A percentile compares a stretch with the other conserved stretches of the same genome.
Conservation (phyloP, 78 protist genomes). For the Capsaspora owczarzaki region DNA sequence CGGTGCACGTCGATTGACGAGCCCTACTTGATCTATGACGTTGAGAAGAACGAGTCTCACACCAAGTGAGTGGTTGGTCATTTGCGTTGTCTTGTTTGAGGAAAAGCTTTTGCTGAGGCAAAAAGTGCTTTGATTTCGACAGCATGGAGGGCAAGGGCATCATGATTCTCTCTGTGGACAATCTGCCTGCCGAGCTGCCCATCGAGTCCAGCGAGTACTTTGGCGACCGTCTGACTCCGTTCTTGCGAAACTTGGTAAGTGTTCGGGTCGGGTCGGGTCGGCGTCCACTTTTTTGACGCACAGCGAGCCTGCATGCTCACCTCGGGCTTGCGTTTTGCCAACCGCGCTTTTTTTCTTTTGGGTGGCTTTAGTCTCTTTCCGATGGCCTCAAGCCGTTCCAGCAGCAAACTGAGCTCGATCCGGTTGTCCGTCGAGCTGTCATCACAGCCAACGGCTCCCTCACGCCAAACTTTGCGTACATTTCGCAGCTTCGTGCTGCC, state of each 20-base stretch:
- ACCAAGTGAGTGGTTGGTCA: conserved; percentile 28
- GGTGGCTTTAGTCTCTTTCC: background rate
- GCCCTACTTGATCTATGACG: conserved; percentile 73
- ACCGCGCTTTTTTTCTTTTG: too few relatives aligned
- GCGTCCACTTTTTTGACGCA: too few relatives aligned
- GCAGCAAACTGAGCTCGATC: background rate
- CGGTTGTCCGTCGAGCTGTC: background rate
- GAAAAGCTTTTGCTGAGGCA: background rate
- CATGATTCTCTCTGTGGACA: conserved; percentile 66
- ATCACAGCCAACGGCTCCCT: conserved; percentile 32
- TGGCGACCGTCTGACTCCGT: conserved; percentile 52
- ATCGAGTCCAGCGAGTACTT: conserved; percentile 72
- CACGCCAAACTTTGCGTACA: conserved; percentile 38
- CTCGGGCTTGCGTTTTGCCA: too few relatives aligned
- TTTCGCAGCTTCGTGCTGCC: conserved; percentile 17
- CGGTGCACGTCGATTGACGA: conserved; percentile 70
- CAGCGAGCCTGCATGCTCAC: too few relatives aligned
- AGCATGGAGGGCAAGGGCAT: conserved; percentile 50
- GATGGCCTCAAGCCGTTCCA: background rate
- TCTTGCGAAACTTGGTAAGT: conserved; percentile 24
- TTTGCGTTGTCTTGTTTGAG: background rate
- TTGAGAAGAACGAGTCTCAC: conserved; percentile 37
- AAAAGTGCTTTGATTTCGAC: background rate
- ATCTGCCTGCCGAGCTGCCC: conserved; percentile 88
- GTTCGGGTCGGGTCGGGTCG: too few relatives aligned